A percentile compares a stretch with the other conserved stretches of the same genome.
phyloP scores from a whole-genome alignment of 2,329 filamentous ascomycete genomes.

The Nemania diffusa region DNA sequence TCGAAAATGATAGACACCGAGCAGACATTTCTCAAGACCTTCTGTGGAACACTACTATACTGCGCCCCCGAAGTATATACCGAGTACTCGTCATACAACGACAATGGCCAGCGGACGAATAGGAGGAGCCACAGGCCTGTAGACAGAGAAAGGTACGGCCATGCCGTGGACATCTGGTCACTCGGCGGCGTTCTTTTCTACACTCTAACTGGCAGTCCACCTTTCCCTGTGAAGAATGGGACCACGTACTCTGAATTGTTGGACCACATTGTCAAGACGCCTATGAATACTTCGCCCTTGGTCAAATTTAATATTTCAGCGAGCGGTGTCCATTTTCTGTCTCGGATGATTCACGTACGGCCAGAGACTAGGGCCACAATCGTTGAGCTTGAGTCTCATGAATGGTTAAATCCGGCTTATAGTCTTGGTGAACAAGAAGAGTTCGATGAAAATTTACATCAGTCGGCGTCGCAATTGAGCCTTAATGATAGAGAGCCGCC shows the following conservation, averaged over 20 bases:
- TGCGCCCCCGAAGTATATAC: conserved; percentile 97
- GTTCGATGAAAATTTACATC: conserved; percentile 68
- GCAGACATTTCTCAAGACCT: conserved; percentile 93
- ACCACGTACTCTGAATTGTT: conserved; percentile 83
- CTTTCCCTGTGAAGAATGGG: conserved; percentile 81
- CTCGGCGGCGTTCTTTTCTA: conserved; percentile 92
- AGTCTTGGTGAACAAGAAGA: conserved; percentile 71
- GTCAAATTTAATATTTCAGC: conserved; percentile 68
- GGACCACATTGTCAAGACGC: conserved; percentile 83
- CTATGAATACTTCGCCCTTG: conserved; percentile 74
- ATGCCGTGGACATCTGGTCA: conserved; percentile 96
- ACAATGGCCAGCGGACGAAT: conserved; percentile 70
- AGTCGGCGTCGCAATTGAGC: conserved; percentile 71
- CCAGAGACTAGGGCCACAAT: conserved; percentile 82
- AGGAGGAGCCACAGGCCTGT: conserved; percentile 69
- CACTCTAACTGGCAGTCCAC: conserved; percentile 80
- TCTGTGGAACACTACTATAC: conserved; percentile 94
- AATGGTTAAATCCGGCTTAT: conserved; percentile 73
- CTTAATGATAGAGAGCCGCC: conserved; percentile 59
- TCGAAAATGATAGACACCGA: conserved; percentile 93
- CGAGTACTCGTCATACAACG: conserved; percentile 74
- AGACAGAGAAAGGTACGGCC: conserved; percentile 77
- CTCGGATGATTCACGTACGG: conserved; percentile 82
- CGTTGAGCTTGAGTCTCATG: conserved; percentile 72
- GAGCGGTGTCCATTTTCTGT: conserved; percentile 77